Evolutionary conservation across 1,284 basidiomycete species (phyloP).

Genomic region (Cryptococcus hybrid): DNA sequence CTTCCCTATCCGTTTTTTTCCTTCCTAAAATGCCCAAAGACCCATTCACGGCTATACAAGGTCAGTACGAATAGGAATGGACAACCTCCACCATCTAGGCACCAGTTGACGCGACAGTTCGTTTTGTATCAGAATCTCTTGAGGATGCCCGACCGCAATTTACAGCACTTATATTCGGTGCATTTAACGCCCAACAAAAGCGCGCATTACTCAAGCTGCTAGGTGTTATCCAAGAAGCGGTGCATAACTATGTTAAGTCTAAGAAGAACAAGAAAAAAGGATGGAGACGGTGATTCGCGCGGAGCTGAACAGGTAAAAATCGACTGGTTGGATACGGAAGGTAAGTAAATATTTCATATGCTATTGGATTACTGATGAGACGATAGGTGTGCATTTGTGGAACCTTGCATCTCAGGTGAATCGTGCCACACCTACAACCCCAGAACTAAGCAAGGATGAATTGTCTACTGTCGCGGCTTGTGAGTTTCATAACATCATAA

Average conservation of each 20-base stretch:
- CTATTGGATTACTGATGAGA: neutral
- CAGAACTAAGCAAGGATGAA: slow-evolving; percentile 1
- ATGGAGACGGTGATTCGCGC: neutral
- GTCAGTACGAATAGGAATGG: neutral
- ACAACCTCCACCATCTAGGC: neutral
- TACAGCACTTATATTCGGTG: neutral
- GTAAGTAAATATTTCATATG: neutral
- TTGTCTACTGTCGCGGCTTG: neutral
- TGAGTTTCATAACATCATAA: neutral
- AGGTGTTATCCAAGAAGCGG: neutral
- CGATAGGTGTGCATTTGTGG: neutral
- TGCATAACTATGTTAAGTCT: neutral
- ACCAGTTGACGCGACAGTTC: neutral
- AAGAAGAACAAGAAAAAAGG: neutral
- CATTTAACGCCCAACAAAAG: neutral
- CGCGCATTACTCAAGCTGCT: neutral
- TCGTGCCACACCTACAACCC: neutral
- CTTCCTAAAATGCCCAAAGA: neutral
- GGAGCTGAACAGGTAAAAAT: slow-evolving; percentile 1
- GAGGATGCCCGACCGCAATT: neutral
- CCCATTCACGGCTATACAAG: neutral
- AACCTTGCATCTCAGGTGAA: slow-evolving; percentile 1
- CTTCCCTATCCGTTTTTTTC: no score
- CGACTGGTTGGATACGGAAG: slow-evolving; percentile 4
- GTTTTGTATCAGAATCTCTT: neutral